Evolutionary conservation across 345 rosid species (phyloP).

Genomic region (Brassica nigra): DNA sequence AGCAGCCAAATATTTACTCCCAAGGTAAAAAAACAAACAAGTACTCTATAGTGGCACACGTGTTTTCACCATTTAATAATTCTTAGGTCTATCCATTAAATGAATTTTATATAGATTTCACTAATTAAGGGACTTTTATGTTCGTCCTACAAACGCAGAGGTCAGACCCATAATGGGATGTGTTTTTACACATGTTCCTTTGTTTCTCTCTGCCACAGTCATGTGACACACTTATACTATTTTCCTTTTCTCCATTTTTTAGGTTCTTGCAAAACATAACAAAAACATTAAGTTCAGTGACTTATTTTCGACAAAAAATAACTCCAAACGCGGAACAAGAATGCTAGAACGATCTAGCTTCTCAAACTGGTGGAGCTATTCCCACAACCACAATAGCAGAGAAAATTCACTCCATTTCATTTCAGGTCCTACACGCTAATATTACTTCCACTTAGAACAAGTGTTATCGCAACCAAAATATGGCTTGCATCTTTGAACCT

Average conservation of each 20-base stretch:
- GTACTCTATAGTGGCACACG: constrained; percentile 25
- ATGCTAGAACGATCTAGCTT: not conserved
- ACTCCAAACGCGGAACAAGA: not conserved
- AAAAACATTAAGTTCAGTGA: not conserved
- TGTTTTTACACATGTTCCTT: constrained; percentile 29
- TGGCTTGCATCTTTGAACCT: not conserved
- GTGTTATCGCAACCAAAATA: not conserved
- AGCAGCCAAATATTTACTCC: constrained; percentile 32
- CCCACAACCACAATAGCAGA: not conserved
- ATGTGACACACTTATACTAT: constrained; percentile 27
- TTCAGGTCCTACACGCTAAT: not conserved
- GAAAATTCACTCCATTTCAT: not conserved
- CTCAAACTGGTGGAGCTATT: not conserved
- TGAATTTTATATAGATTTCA: not conserved
- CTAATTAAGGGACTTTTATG: constrained; percentile 21
- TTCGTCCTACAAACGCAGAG: constrained; percentile 34
- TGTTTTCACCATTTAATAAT: constrained; percentile 4
- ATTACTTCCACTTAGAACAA: not conserved
- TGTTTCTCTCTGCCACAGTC: constrained; percentile 26
- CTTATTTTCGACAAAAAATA: not conserved
- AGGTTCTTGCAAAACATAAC: not conserved
- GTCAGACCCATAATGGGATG: constrained; percentile 38
- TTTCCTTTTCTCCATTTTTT: not conserved
- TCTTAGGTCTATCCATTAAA: not conserved
- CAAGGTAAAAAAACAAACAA: constrained; percentile 18